A percentile compares a stretch with the other conserved stretches of the same genome.
Evolutionary conservation across 1,284 basidiomycete species (phyloP).

Genomic region (Sporisorium exsertum): DNA sequence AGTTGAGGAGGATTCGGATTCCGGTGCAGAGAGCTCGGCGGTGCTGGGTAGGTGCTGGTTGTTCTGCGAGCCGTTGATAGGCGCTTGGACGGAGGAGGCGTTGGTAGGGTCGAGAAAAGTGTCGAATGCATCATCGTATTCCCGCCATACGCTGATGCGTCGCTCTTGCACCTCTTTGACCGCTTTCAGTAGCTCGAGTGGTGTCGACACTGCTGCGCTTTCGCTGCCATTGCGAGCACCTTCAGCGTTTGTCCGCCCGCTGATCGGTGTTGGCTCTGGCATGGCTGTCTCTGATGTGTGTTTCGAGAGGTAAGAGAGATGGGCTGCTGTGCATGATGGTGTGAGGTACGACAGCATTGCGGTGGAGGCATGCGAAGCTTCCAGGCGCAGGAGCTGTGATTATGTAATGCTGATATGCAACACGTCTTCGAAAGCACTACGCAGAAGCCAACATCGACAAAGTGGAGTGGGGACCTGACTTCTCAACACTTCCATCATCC

Average conservation of each 20-base stretch:
- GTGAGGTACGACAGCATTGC: neutral
- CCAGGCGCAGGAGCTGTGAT: neutral
- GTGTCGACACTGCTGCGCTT: constrained; percentile 10
- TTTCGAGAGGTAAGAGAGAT: neutral
- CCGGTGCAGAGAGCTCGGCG: neutral
- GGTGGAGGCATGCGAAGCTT: constrained; percentile 38
- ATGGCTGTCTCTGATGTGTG: neutral
- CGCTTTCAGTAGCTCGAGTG: constrained; percentile 37
- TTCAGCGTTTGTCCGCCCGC: neutral
- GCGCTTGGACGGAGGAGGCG: constrained; percentile 1
- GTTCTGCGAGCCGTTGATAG: constrained; percentile 30
- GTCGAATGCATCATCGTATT: constrained; percentile 57
- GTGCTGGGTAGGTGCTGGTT: neutral
- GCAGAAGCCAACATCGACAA: neutral
- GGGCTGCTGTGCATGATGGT: neutral
- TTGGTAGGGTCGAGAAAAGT: constrained; percentile 24
- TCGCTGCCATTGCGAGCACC: neutral
- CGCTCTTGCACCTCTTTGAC: constrained; percentile 56
- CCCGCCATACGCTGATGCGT: constrained; percentile 48
- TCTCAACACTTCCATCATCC: constrained; percentile 6
- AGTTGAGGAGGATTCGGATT: neutral
- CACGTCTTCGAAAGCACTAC: neutral
- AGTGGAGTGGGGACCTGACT: constrained; percentile 10
- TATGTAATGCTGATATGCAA: constrained; percentile 29
- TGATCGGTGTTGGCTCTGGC: constrained; percentile 16